Base-by-base conservation (phyloP, 2,329 filamentous ascomycete species). In the Stachybotrys chlorohalonatus region DNA sequence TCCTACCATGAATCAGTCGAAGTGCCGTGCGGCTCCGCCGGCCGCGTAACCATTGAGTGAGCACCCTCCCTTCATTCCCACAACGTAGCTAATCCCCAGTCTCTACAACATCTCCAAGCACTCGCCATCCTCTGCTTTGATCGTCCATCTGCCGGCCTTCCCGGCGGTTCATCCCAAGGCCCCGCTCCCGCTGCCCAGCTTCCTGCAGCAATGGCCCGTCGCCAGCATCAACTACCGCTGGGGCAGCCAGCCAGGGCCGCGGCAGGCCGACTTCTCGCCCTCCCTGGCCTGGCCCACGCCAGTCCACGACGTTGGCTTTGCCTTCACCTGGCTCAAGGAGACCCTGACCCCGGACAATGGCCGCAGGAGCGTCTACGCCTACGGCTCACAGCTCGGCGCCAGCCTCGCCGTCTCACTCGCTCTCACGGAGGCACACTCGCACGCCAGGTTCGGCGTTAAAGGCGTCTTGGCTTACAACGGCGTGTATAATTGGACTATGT, bases 401-500 rank as follows among this genome's bases (percentile, higher is more conserved):
- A 73, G 76, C 13, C 70, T 86, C 7, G 83, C 81, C 31, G 70
- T 76, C 13, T 77, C 80, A 1, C 70, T 86, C 3, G 77, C 82
- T 8, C 66, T 86, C 48, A 85, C 81, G 2, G 81, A 85, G 63
- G 69, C 75, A 1, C 70, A 74, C 49, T 60, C 68, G 2, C 69
- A 77, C 53, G 61, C 68, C 13, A 67, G 62, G 36, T 73, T 80
- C 62, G 72, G 70, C 46, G 70, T 85, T 48, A 73, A 78, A 9
- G 82, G 82, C 7, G 65, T 84, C 36, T 68, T 82, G 15, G 75
- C 76, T 7, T 78, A 78, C 66, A 82, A 86, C 59, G 83, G 81
- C 47, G 74, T 86, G 55, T 86, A 83, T 68, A 79, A 86, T 68
- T 86, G 83, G 83, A 82, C 81, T 55, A 79, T 73, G 64, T 81